phyloP scores from a whole-genome alignment of 2,329 filamentous ascomycete genomes.

The Stemphylium lycopersici region DNA sequence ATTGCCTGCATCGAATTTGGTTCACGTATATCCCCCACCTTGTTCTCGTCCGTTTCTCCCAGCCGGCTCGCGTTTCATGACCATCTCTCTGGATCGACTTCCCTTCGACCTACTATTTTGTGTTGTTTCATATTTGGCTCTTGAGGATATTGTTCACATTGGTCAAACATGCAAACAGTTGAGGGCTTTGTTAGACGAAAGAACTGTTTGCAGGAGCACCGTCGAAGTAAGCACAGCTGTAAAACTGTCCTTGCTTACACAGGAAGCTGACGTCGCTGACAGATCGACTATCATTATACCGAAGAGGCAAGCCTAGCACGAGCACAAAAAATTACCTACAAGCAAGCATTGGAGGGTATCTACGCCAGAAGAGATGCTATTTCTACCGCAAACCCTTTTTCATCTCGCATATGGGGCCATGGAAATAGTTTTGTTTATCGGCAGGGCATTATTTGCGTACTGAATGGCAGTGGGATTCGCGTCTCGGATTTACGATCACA shows the following conservation, averaged over 20 bases:
- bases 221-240: slow-evolving; percentile 58
- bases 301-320: slow-evolving; percentile 54
- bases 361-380: slow-evolving; percentile 67
- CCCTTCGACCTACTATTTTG: slow-evolving; percentile 70
- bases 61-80: slow-evolving; percentile 29
- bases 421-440: slow-evolving; percentile 68
- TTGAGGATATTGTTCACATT: slow-evolving; percentile 65
- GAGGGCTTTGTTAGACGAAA: slow-evolving; percentile 58
- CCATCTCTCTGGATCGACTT: slow-evolving; percentile 52
- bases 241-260: slow-evolving; percentile 10
- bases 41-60: neutral
- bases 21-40: too few species aligned
- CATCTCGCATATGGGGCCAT: slow-evolving; percentile 64
- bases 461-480: slow-evolving; percentile 59
- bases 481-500: slow-evolving; percentile 62
- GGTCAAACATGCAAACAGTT: slow-evolving; percentile 61
- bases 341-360: slow-evolving; percentile 63
- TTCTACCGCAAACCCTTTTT: slow-evolving; percentile 66
- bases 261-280: slow-evolving; percentile 2
- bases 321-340: slow-evolving; percentile 52
- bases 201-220: slow-evolving; percentile 62
- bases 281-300: slow-evolving; percentile 53
- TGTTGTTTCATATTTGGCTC: slow-evolving; percentile 60
- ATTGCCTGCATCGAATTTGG: too few species aligned
- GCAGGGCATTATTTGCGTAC: slow-evolving; percentile 70